phyloP scores from a whole-genome alignment of 1,139 yeast species.

The Scheffersomyces illinoinensis region DNA sequence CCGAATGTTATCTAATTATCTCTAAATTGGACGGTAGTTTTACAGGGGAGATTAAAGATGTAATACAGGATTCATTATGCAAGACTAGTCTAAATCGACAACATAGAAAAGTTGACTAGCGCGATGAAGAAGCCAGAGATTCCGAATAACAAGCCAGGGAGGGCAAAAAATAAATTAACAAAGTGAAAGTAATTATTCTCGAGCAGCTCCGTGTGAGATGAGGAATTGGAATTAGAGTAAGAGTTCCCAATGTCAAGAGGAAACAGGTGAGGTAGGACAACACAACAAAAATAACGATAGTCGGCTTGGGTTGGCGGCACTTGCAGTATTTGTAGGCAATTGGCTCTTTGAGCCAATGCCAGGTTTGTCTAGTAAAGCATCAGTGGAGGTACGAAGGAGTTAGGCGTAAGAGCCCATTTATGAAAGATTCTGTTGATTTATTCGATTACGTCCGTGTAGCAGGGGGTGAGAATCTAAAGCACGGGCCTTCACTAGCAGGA shows the following conservation, averaged over 20 bases:
- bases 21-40: neutral
- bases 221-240: neutral
- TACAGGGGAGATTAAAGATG: neutral
- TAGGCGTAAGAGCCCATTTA: neutral
- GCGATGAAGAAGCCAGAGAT: neutral
- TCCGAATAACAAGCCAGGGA: neutral
- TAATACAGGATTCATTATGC: neutral
- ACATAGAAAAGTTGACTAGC: neutral
- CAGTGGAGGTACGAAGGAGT: neutral
- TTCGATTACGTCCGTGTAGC: neutral
- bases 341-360: neutral
- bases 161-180: neutral
- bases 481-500: neutral
- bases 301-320: neutral
- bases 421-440: neutral
- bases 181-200: neutral
- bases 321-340: neutral
- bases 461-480: neutral
- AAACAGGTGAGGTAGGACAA: neutral
- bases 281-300: neutral
- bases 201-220: neutral
- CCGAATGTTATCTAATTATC: neutral
- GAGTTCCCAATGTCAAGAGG: neutral
- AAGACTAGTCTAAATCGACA: neutral
- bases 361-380: neutral